Percentiles rank a stretch among this genome's conserved stretches.
Conservation (phyloP, 257 asterid species). For the Cynanchum wilfordii region DNA sequence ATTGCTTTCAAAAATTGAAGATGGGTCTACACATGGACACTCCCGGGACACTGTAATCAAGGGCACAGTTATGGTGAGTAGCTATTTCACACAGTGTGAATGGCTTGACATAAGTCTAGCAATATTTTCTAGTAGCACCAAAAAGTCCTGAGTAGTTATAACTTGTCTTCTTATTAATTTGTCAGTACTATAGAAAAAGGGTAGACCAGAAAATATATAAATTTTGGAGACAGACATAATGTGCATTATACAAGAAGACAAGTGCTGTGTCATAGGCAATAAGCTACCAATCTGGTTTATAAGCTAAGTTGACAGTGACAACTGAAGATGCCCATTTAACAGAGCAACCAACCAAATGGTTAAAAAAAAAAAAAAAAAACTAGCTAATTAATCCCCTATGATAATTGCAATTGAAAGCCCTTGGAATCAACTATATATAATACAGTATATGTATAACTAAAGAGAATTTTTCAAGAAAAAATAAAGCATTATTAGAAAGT, state of each 20-base stretch:
- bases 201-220: background rate
- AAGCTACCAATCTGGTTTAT: background rate
- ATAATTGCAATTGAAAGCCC: background rate
- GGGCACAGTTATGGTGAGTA: constrained; percentile 44
- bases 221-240: background rate
- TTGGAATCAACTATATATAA: background rate
- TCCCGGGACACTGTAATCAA: constrained; percentile 32
- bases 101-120: background rate
- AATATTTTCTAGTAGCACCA: background rate
- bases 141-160: background rate
- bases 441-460: background rate
- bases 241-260: background rate
- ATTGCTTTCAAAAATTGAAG: constrained; percentile 7
- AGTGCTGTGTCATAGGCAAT: background rate
- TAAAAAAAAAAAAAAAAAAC: background rate
- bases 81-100: background rate
- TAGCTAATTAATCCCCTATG: background rate
- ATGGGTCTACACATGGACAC: constrained; percentile 24
- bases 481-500: background rate
- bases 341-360: background rate
- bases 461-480: background rate
- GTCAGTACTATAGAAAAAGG: background rate
- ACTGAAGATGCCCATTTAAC: background rate
- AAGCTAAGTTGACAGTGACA: background rate
- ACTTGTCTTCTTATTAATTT: background rate